Base-by-base conservation (phyloP, 495 filamentous ascomycete species). In the Melanomma pulvis-pyrius region DNA sequence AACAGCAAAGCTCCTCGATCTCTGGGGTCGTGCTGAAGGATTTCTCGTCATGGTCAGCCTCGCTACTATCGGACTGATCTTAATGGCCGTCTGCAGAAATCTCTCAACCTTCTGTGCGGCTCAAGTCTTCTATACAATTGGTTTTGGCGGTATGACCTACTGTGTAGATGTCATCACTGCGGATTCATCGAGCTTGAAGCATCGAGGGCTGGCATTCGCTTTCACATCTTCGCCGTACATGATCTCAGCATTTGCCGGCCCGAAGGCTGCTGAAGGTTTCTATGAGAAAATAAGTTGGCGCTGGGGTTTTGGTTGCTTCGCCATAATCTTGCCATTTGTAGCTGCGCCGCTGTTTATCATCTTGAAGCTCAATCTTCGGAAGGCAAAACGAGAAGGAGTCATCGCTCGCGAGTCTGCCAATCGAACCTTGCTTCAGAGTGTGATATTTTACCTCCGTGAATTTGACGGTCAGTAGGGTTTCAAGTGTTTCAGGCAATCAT, bases 161-260 rank as follows among this genome's bases (percentile, higher is more conserved):
- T 32, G 51, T 44, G 15, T 67, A 13, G 50, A 60, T 46, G 58
- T 73, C 17, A 29, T 90, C 77, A 82, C 87, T 52, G 86, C 88
- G 59, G 88, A 91, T 74, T 88, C 84, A 1, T 86, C 88, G 0
- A 78, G 79, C 6, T 73, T 91, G 67, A 81, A 82, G 44, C 88
- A 90, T 76, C 80, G 88, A 75, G 82, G 79, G 9, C 76, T 89
- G 44, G 82, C 86, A 56, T 83, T 86, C 64, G 88, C 83, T 11
- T 89, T 86, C 66, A 74, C 80, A 30, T 78, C 74, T n/a, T 87
- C 87, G 0, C 88, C 88, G 2, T 88, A 87, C 74, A 88, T 90
- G 59, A 81, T 82, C 64, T 89, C 87, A 25, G 84, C 84, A 52
- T 81, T 83, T 63, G 76, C 81, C 28, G 80, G 80, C 5, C 75